Conservation (phyloP, 768 basidiomycete species). For the Xanthoconium purpureum region DNA sequence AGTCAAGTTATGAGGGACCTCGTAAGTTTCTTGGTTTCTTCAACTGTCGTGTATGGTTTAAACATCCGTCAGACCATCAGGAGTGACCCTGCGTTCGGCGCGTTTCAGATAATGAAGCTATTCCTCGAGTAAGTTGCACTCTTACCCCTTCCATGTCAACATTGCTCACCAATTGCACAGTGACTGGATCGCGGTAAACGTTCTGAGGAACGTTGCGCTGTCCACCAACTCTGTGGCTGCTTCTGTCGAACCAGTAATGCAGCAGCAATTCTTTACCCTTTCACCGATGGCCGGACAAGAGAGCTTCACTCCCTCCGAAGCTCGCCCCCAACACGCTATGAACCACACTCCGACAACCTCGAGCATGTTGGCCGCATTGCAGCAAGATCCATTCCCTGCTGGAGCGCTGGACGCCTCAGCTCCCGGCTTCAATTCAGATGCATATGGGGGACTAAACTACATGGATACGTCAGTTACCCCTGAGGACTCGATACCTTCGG, state of each 20-base stretch:
- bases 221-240: slow-evolving; percentile 91
- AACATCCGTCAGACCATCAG: slow-evolving; percentile 68
- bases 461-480: slow-evolving; percentile 68
- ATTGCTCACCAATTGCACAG: slow-evolving; percentile 39
- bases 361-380: slow-evolving; percentile 86
- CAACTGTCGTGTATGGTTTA: not conserved
- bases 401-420: slow-evolving; percentile 64
- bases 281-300: slow-evolving; percentile 91
- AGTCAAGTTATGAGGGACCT: slow-evolving; percentile 91
- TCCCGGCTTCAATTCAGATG: slow-evolving; percentile 62
- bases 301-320: slow-evolving; percentile 64
- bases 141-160: not conserved
- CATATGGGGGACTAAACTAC: slow-evolving; percentile 68
- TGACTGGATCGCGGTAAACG: slow-evolving; percentile 90
- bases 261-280: slow-evolving; percentile 82
- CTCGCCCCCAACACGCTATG: slow-evolving; percentile 62
- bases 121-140: slow-evolving; percentile 73
- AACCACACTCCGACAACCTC: slow-evolving; percentile 83
- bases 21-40: slow-evolving; percentile 42
- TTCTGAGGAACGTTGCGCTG: slow-evolving; percentile 79
- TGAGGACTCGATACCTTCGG: slow-evolving; percentile 59
- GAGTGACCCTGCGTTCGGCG: slow-evolving; percentile 88
- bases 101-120: slow-evolving; percentile 88
- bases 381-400: slow-evolving; percentile 67
- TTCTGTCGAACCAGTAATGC: slow-evolving; percentile 88